Conservation (phyloP, 192 early-diverging fungal species). For the Paraglomus brasilianum region DNA sequence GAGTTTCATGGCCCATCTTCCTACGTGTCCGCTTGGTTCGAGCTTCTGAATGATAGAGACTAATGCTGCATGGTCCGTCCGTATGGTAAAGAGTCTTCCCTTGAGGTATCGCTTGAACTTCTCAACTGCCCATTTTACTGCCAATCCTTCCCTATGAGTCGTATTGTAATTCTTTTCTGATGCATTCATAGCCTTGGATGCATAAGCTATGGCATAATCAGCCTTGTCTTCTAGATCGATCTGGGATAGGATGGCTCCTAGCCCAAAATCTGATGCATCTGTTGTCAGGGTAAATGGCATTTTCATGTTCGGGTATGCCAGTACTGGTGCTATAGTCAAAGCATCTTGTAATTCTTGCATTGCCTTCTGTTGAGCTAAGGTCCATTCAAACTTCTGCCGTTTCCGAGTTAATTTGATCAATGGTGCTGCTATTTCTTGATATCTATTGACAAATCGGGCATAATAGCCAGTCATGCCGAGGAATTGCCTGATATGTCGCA, state of each 20-base stretch:
- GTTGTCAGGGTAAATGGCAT: constrained; percentile 36
- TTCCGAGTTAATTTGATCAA: no score
- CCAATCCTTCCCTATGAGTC: constrained; percentile 33
- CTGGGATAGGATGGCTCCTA: constrained; percentile 37
- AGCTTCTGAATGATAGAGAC: constrained; percentile 1
- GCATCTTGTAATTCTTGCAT: constrained; percentile 33
- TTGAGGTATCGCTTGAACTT: constrained; percentile 36
- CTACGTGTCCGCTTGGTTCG: constrained; percentile 35
- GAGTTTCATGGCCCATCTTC: constrained; percentile 36
- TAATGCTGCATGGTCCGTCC: no score
- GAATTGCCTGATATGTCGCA: neutral
- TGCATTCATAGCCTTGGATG: constrained; percentile 11
- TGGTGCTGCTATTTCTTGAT: no score
- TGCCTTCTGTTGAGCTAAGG: neutral
- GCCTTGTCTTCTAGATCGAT: constrained; percentile 6
- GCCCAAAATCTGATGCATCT: constrained; percentile 42
- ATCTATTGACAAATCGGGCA: no score
- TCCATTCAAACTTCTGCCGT: neutral
- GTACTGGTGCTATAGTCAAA: constrained; percentile 37
- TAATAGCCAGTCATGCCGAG: neutral
- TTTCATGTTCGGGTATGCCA: constrained; percentile 32
- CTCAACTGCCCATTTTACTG: constrained; percentile 29
- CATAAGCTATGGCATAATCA: constrained; percentile 32
- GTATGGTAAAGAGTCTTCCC: neutral
- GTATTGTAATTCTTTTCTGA: constrained; percentile 36